Evolutionary conservation across 257 asterid genomes (phyloP), one percentile per base, ranked within the genome.

Genomic region (Solanum etuberosum): DNA sequence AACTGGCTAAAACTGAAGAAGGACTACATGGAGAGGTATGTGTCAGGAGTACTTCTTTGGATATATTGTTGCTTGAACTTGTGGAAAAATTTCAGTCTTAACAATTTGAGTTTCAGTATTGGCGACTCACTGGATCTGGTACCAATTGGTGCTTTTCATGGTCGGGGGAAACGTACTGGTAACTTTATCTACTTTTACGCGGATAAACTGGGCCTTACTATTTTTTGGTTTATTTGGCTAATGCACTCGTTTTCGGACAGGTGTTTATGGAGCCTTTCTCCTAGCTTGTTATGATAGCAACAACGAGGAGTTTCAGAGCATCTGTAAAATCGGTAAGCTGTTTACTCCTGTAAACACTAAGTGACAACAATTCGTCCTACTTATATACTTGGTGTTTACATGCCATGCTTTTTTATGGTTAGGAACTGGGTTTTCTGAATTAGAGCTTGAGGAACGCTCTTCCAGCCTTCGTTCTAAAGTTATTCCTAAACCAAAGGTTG

Each of bases 361-460:
- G 87, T 90, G 83, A 67, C 90, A 81, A 78, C 48, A 74, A 73
- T 34, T 48, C 68, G 78, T 82, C 20, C 61, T 23, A 4, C 2
- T 77, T 21, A 11, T 5, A 5, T 57, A 51, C 42, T 46, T 48
- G 48, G 42, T 38, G 32, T 72, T 86, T 13, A 74, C 32, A 35
- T 42, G 35, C 37, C 43, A 37, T 65, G n/a, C 31, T 23, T 35
- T 27, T 73, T 88, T 88, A 72, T 57, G 61, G 72, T 83, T 88
- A 97, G 99, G 99, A 82, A 96, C 99, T 83, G 99, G 99, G 78
- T 97, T 97, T 93, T 90, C 98, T 87, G 99, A 97, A 90, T 90
- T 91, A 78, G 85, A 92, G 97, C 98, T 97, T 84, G 98, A 95
- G 89, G 98, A 97, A 88, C 95, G 98, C 74, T 97, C 99, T 85